A percentile compares a stretch with the other conserved stretches of the same genome.
These are phyloP conservation scores for Globisporangium canariense DNA, from an alignment of 352 stramenopile genomes.

Conservation along the genomic window DNA sequence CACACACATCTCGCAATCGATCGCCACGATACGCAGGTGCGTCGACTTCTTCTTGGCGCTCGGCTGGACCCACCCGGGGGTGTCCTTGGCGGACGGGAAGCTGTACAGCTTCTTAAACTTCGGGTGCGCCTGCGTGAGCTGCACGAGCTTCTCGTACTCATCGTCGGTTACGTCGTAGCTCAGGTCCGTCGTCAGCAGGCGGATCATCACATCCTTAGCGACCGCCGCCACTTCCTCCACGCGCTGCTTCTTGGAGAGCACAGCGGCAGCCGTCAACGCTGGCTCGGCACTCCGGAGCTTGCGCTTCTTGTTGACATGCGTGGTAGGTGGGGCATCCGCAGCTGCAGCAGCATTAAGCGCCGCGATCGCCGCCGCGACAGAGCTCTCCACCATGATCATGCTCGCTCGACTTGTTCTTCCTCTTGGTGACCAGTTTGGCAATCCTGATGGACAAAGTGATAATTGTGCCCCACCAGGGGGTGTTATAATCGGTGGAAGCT, in stretches of 20 bases:
- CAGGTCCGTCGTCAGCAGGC: constrained; percentile 46
- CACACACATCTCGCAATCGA: constrained; percentile 89
- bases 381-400: constrained; percentile 1
- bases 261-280: not conserved
- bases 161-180: constrained; percentile 49
- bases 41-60: constrained; percentile 59
- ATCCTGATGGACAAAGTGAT: not conserved
- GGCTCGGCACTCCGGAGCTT: constrained; percentile 2
- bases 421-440: not conserved
- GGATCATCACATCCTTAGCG: constrained; percentile 73
- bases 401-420: not conserved
- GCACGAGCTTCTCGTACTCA: constrained; percentile 71
- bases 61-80: constrained; percentile 51
- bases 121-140: constrained; percentile 54
- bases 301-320: constrained; percentile 7
- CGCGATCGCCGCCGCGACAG: constrained; percentile 5
- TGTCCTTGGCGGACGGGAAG: constrained; percentile 36
- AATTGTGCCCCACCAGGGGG: not conserved
- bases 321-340: not conserved
- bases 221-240: constrained; percentile 53
- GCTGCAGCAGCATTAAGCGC: constrained; percentile 3
- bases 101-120: constrained; percentile 57
- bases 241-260: constrained; percentile 54
- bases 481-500: too few relatives aligned
- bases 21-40: constrained; percentile 63